Conservation (phyloP, 2,329 filamentous ascomycete species). For the Hortaea sp. region DNA sequence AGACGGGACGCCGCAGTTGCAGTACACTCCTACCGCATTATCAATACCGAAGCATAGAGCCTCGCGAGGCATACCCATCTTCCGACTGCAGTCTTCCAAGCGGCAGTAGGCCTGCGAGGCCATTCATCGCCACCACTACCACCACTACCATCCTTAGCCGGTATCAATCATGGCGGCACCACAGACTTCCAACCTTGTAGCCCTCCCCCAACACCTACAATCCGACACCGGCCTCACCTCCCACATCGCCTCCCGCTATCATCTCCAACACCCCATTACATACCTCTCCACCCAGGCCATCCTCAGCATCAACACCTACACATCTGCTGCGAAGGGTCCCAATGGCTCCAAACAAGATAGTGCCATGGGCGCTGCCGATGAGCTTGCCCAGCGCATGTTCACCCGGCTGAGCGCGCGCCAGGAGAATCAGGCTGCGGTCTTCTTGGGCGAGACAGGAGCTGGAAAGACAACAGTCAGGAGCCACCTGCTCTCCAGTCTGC, state of each 20-base stretch:
- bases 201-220: conserved; percentile 73
- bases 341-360: conserved; percentile 61
- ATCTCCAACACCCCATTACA: conserved; percentile 80
- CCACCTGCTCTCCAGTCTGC: conserved; percentile 73
- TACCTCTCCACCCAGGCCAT: conserved; percentile 83
- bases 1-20: too few species aligned
- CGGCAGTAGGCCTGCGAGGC: conserved; percentile 15
- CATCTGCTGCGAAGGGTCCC: conserved; percentile 80
- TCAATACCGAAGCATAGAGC: background rate
- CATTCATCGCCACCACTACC: conserved; percentile 3
- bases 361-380: conserved; percentile 84
- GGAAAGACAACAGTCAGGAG: conserved; percentile 93
- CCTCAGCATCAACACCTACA: conserved; percentile 90
- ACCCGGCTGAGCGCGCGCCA: conserved; percentile 74
- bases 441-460: conserved; percentile 92
- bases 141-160: background rate
- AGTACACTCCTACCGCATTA: too few species aligned
- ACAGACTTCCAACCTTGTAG: conserved; percentile 74
- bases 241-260: conserved; percentile 80
- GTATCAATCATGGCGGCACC: conserved; percentile 24
- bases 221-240: conserved; percentile 60
- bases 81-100: conserved; percentile 1
- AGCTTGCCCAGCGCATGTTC: conserved; percentile 79
- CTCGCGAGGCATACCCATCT: background rate
- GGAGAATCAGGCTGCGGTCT: conserved; percentile 87